These are phyloP conservation scores for Venturiaceae sp. DNA, from an alignment of 2,329 filamentous ascomycete genomes.

Conservation along the genomic window DNA sequence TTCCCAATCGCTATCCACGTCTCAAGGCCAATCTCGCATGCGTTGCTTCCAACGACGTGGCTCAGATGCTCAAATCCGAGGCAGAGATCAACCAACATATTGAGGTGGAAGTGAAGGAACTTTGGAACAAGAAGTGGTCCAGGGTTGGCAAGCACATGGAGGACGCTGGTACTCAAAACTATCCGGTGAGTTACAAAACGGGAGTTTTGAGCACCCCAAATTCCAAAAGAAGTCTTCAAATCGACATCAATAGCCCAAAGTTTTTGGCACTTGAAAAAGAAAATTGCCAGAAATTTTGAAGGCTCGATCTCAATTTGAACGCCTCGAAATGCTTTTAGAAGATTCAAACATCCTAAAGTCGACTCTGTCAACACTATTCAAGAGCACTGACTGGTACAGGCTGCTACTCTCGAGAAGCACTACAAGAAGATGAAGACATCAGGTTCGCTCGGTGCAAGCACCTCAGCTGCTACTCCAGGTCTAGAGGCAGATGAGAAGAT, in stretches of 20 bases:
- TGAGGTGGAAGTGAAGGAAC: constrained; percentile 8
- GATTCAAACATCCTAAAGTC: no score
- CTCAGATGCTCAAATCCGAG: constrained; percentile 8
- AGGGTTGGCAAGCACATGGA: constrained; percentile 10
- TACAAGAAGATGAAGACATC: constrained; percentile 9
- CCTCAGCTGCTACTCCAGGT: not conserved
- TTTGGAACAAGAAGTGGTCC: constrained; percentile 11
- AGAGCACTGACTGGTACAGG: not conserved
- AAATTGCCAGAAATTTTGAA: no score
- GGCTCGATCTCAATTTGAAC: no score
- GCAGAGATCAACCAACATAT: constrained; percentile 7
- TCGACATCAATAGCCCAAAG: no score
- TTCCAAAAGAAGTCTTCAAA: no score
- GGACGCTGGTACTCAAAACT: constrained; percentile 9
- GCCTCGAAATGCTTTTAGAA: no score
- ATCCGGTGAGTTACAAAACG: constrained; percentile 6
- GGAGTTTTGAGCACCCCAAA: not conserved
- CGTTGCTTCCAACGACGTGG: constrained; percentile 9
- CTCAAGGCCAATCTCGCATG: constrained; percentile 11
- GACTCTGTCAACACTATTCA: no score
- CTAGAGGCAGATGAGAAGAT: not conserved
- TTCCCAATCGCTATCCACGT: constrained; percentile 13
- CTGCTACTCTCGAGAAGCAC: constrained; percentile 12
- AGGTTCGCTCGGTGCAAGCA: not conserved
- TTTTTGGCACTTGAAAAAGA: no score